Evolutionary conservation across 1,284 basidiomycete species (phyloP).

Genomic region (Ustilago bromivora): DNA sequence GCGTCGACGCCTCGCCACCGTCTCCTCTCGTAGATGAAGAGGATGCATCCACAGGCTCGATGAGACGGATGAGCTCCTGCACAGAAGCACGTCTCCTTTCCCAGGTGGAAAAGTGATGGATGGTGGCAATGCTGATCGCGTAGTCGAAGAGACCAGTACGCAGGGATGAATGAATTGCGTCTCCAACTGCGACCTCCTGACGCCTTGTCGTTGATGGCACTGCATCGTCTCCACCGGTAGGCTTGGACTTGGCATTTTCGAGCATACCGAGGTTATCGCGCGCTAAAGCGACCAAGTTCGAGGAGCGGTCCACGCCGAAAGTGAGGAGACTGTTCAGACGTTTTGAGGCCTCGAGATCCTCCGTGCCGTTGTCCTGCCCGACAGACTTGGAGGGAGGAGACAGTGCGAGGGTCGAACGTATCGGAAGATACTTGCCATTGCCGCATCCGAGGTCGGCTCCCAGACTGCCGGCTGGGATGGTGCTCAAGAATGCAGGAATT

Average conservation of each 20-base stretch:
- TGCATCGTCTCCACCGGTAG: not conserved
- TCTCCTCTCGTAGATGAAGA: not conserved
- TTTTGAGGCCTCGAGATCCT: not conserved
- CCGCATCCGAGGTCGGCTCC: constrained; percentile 96
- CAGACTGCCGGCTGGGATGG: constrained; percentile 80
- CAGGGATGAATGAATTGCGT: constrained; percentile 58
- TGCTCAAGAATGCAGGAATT: constrained; percentile 82
- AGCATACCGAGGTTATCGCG: constrained; percentile 47
- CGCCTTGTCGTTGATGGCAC: constrained; percentile 1
- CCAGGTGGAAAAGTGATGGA: constrained; percentile 67
- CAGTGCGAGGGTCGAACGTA: constrained; percentile 54
- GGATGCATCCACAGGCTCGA: constrained; percentile 23
- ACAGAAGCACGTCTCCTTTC: constrained; percentile 55
- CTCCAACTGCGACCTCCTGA: constrained; percentile 66
- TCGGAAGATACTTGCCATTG: constrained; percentile 90
- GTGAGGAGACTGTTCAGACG: constrained; percentile 48
- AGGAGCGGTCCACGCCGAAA: constrained; percentile 79
- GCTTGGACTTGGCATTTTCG: not conserved
- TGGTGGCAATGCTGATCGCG: constrained; percentile 68
- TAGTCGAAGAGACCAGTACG: constrained; percentile 60
- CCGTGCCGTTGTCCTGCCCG: not conserved
- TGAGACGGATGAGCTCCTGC: constrained; percentile 60
- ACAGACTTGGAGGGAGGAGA: not conserved
- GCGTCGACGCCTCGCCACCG: not conserved
- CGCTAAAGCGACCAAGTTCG: constrained; percentile 70